phyloP scores from a whole-genome alignment of 1,139 yeast genomes.

The Lodderomyces metapsilosis region DNA sequence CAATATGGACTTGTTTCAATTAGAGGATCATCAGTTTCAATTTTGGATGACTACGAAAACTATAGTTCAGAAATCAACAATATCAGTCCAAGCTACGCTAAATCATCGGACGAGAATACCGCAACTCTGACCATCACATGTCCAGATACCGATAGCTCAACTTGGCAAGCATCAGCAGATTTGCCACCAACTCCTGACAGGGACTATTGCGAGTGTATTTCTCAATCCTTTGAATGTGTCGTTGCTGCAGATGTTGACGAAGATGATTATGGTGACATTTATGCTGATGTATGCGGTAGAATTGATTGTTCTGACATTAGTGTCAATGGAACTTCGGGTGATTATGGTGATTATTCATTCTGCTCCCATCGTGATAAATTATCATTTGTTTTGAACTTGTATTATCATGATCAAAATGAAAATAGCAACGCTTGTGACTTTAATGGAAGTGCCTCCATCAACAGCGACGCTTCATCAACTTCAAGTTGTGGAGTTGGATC shows the following conservation, averaged over 20 bases:
- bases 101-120: constrained; percentile 22
- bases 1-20: constrained; percentile 75
- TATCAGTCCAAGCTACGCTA: constrained; percentile 34
- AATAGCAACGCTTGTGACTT: constrained; percentile 39
- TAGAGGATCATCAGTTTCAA: constrained; percentile 28
- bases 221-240: constrained; percentile 35
- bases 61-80: constrained; percentile 59
- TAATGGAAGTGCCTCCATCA: constrained; percentile 39
- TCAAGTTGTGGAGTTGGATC: constrained; percentile 23
- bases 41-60: constrained; percentile 46
- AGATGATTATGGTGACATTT: constrained; percentile 36
- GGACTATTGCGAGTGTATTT: constrained; percentile 38
- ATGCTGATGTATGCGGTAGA: constrained; percentile 30
- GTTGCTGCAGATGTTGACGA: constrained; percentile 28
- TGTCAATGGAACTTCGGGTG: constrained; percentile 37
- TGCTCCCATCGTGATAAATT: constrained; percentile 41
- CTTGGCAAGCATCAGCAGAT: constrained; percentile 39
- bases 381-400: constrained; percentile 39
- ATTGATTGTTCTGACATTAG: constrained; percentile 39
- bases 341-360: constrained; percentile 41
- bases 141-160: constrained; percentile 34
- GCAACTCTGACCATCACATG: constrained; percentile 27
- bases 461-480: constrained; percentile 26
- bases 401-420: constrained; percentile 33
- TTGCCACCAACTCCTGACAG: constrained; percentile 49